Evolutionary conservation across 2,329 filamentous ascomycete species (phyloP).

Genomic region (Fusarium sp.): DNA sequence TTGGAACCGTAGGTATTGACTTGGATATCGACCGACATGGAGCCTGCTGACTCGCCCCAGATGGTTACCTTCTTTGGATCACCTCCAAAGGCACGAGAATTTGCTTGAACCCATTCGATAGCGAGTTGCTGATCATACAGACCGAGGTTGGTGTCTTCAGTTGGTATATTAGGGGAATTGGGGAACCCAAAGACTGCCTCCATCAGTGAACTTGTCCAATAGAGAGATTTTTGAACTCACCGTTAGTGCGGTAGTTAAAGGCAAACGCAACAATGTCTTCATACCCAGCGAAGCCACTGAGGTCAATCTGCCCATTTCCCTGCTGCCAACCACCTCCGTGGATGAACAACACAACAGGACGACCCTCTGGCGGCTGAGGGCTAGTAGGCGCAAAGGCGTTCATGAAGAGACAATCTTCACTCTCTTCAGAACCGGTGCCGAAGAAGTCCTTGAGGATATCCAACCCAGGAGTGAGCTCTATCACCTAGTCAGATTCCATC

Average conservation of each 20-base stretch:
- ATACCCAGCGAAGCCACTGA: slow-evolving; percentile 42
- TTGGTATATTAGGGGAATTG: slow-evolving; percentile 50
- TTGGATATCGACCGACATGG: slow-evolving; percentile 46
- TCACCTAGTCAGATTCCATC: neutral
- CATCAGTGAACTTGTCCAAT: neutral
- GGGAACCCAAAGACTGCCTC: slow-evolving; percentile 54
- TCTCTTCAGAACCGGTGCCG: slow-evolving; percentile 31
- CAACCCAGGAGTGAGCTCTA: slow-evolving; percentile 33
- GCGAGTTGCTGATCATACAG: slow-evolving; percentile 43
- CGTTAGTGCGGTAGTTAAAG: slow-evolving; percentile 43
- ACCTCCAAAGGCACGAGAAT: slow-evolving; percentile 42
- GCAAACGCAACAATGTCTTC: slow-evolving; percentile 42
- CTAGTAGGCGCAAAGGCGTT: slow-evolving; percentile 42
- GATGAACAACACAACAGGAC: slow-evolving; percentile 41
- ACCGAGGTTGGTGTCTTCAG: slow-evolving; percentile 46
- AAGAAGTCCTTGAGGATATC: slow-evolving; percentile 37
- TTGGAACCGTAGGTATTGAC: slow-evolving; percentile 34
- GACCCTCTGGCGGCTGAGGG: slow-evolving; percentile 9
- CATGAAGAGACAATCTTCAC: slow-evolving; percentile 44
- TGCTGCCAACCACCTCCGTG: slow-evolving; percentile 41
- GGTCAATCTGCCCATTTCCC: slow-evolving; percentile 34
- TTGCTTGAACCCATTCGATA: slow-evolving; percentile 41
- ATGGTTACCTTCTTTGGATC: slow-evolving; percentile 40
- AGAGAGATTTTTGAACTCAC: neutral
- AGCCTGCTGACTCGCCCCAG: slow-evolving; percentile 44